Evolutionary conservation across 2,329 filamentous ascomycete species (phyloP).

Genomic region (Ceratocystis harringtonii): DNA sequence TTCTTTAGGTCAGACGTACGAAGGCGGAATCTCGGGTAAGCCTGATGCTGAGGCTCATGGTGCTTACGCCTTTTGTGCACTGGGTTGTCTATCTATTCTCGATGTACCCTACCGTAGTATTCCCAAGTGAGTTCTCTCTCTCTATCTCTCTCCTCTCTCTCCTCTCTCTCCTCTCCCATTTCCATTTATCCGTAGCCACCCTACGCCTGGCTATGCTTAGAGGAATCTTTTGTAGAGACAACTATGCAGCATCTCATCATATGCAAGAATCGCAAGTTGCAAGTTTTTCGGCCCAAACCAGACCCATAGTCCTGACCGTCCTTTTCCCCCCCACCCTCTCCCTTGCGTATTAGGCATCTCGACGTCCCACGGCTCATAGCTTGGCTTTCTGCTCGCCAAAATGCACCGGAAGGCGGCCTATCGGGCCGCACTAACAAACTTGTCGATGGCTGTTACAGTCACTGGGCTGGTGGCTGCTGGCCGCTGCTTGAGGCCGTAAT

Average conservation of each 20-base stretch:
- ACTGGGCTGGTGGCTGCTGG: slow-evolving; percentile 96
- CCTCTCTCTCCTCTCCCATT: slow-evolving; percentile 4
- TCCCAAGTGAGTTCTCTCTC: slow-evolving; percentile 40
- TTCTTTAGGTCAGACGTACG: slow-evolving; percentile 65
- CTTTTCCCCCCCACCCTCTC: not conserved
- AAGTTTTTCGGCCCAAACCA: not conserved
- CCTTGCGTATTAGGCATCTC: slow-evolving; percentile 42
- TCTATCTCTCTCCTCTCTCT: slow-evolving; percentile 10
- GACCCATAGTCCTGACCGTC: not conserved
- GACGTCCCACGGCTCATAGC: slow-evolving; percentile 62
- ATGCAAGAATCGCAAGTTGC: not conserved
- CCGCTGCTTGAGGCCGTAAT: slow-evolving; percentile 71
- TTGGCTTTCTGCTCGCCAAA: slow-evolving; percentile 83
- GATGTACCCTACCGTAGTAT: slow-evolving; percentile 64
- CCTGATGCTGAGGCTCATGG: slow-evolving; percentile 88
- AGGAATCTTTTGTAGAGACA: not conserved
- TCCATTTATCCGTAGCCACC: not conserved
- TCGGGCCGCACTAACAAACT: slow-evolving; percentile 93
- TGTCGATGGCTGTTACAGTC: slow-evolving; percentile 94
- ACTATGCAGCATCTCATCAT: not conserved
- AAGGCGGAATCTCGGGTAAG: slow-evolving; percentile 79
- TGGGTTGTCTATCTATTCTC: slow-evolving; percentile 77
- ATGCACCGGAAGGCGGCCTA: slow-evolving; percentile 82
- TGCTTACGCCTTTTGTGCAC: slow-evolving; percentile 86
- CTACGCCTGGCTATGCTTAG: not conserved